Evolutionary conservation across 768 basidiomycete genomes (phyloP).

Genomic region (Boletus rubescentipes): DNA sequence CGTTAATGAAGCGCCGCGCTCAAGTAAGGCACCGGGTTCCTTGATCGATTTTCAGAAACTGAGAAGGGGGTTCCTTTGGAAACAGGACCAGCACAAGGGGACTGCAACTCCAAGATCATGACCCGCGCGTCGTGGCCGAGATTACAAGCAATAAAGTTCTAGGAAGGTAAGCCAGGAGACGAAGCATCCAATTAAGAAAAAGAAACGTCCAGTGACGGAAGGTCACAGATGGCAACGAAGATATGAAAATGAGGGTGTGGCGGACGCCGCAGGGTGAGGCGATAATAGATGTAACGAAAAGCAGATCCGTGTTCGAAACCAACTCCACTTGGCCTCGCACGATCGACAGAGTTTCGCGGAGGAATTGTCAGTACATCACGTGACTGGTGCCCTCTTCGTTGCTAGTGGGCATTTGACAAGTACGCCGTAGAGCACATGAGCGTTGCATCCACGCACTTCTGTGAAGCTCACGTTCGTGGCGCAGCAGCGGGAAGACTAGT

Average conservation of each 20-base stretch:
- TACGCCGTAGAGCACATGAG: no score
- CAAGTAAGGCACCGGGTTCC: conserved; percentile 28
- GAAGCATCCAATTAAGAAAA: conserved; percentile 24
- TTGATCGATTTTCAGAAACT: conserved; percentile 28
- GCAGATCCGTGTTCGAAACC: conserved; percentile 16
- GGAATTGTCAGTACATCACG: conserved; percentile 2
- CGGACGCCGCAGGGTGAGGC: conserved; percentile 23
- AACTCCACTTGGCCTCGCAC: neutral
- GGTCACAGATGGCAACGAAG: conserved; percentile 23
- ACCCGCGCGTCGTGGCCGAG: conserved; percentile 17
- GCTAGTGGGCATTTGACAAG: neutral
- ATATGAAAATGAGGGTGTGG: conserved; percentile 17
- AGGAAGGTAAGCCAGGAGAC: conserved; percentile 6
- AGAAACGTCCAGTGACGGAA: conserved; percentile 23
- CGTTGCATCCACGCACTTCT: neutral
- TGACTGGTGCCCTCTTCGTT: neutral
- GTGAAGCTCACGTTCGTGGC: neutral
- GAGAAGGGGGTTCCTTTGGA: conserved; percentile 23
- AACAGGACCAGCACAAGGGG: conserved; percentile 17
- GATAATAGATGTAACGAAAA: conserved; percentile 10
- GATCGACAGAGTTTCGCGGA: conserved; percentile 10
- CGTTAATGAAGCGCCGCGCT: conserved; percentile 15
- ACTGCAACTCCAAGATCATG: conserved; percentile 26
- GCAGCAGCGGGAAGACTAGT: neutral
- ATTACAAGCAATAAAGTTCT: conserved; percentile 21